Evolutionary conservation across 2,329 filamentous ascomycete genomes (phyloP).

Genomic region (Beauveria sp.): DNA sequence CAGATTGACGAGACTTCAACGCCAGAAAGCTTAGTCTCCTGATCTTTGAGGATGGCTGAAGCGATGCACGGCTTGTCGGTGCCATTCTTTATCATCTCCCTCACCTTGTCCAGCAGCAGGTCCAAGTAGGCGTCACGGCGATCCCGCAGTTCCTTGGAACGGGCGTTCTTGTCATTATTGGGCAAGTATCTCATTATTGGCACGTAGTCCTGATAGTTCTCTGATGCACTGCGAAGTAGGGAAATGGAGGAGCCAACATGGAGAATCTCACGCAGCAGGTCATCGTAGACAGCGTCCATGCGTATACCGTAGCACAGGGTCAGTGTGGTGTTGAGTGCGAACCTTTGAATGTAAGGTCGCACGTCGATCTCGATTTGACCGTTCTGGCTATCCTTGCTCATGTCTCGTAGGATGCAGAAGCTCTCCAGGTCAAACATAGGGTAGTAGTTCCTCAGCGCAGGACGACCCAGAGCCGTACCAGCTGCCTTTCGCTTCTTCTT

Average conservation of each 20-base stretch:
- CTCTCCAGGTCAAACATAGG: constrained; percentile 48
- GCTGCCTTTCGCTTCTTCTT: constrained; percentile 45
- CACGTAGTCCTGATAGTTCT: constrained; percentile 47
- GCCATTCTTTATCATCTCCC: constrained; percentile 41
- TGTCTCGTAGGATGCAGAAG: constrained; percentile 41
- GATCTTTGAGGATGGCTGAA: constrained; percentile 44
- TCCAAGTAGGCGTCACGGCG: constrained; percentile 42
- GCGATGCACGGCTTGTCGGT: constrained; percentile 47
- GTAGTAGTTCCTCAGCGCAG: constrained; percentile 38
- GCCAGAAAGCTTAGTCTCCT: constrained; percentile 43
- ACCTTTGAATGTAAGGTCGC: constrained; percentile 44
- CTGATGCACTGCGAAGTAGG: constrained; percentile 40
- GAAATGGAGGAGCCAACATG: constrained; percentile 25
- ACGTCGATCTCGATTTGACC: constrained; percentile 36
- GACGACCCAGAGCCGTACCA: constrained; percentile 36
- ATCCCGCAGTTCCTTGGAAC: constrained; percentile 37
- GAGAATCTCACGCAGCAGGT: constrained; percentile 50
- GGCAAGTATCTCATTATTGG: constrained; percentile 41
- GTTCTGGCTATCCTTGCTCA: constrained; percentile 21
- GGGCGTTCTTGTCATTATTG: constrained; percentile 41
- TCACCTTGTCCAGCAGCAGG: constrained; percentile 39
- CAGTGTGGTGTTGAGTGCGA: constrained; percentile 23
- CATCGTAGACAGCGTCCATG: constrained; percentile 42
- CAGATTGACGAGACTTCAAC: constrained; percentile 48
- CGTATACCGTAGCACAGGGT: constrained; percentile 23